Evolutionary conservation across 2,329 filamentous ascomycete genomes (phyloP), one percentile per base, ranked within the genome.

Genomic region (Arthrocladium fulminans): DNA sequence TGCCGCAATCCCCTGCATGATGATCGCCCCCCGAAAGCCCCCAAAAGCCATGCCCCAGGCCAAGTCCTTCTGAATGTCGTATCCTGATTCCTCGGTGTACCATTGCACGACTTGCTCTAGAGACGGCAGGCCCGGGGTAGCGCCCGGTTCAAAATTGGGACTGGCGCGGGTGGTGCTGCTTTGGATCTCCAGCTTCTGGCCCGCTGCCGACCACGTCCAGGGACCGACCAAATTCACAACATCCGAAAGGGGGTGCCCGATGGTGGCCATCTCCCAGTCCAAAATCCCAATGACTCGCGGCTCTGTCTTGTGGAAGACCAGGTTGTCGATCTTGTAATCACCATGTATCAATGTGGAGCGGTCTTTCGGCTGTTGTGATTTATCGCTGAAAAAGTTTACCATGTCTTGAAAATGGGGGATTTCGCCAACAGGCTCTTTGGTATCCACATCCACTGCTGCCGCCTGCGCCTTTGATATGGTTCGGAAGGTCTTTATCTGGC

Each of bases 191-290:
- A 51, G 45, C 66, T 65, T 41, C 59, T 55, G 37, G 65, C 56
- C 32, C 66, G 65, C 47, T 65, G 62, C 24, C 62, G 58, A 53
- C 57, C 57, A 59, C n/a, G 51, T 27, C 55, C 65, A 69, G 3
- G 69, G 65, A 44, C 67, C 64, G 47, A 65, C 72, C 58, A 97
- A 73, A 67, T 97, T 97, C 65, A 83, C 82, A 34, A 97, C 72
- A 64, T 98, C 92, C 4, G 86, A 90, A 19, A 97, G 77, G 1
- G 92, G 92, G 65, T 98, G 90, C n/a, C 92, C 92, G 47, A 96
- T 83, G 0, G 92, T 97, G 29, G 88, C 88, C 88, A 98, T 95
- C 71, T 97, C 92, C 90, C 90, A 97, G 69, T 98, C 92, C 4
- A 97, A 70, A 47, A 97, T 88, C 3, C 90, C 92, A 66, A 97